Percentiles rank a stretch among this genome's conserved stretches.
These are phyloP conservation scores for Rhodomyrtus psidioides DNA, from an alignment of 441 rosid species.

Conservation along the genomic window DNA sequence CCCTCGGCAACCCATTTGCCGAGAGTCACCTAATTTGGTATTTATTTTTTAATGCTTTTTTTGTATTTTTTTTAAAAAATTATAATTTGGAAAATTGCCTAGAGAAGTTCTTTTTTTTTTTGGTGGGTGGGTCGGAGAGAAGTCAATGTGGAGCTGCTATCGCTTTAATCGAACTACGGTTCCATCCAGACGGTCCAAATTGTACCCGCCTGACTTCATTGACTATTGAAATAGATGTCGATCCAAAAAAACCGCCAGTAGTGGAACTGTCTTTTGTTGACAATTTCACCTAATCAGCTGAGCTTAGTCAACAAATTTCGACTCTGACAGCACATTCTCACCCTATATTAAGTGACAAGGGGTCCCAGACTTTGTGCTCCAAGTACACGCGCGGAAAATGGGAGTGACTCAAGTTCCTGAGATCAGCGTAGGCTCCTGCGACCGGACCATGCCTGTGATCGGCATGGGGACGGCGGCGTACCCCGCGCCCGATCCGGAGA, in stretches of 20 bases:
- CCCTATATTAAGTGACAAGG: not conserved
- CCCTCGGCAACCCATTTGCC: too few species aligned
- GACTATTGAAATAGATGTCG: not conserved
- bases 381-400: not conserved
- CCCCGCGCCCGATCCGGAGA: conserved; percentile 2
- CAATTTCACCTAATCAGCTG: not conserved
- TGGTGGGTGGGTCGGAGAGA: too few species aligned
- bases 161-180: not conserved
- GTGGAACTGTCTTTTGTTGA: not conserved
- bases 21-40: too few species aligned
- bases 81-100: too few species aligned
- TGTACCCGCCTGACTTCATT: not conserved
- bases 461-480: conserved; percentile 14
- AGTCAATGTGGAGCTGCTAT: not conserved
- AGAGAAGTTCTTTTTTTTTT: too few species aligned
- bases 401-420: not conserved
- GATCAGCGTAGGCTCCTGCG: not conserved
- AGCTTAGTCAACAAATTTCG: not conserved
- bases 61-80: too few species aligned
- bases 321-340: not conserved
- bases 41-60: too few species aligned
- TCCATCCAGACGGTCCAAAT: not conserved
- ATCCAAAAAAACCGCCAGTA: not conserved
- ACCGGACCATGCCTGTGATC: conserved; percentile 4
- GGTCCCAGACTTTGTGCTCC: not conserved